Percentiles rank a stretch among this genome's conserved stretches.
phyloP scores from a whole-genome alignment of 2,329 filamentous ascomycete genomes.

The Elsinoe fawcettii region DNA sequence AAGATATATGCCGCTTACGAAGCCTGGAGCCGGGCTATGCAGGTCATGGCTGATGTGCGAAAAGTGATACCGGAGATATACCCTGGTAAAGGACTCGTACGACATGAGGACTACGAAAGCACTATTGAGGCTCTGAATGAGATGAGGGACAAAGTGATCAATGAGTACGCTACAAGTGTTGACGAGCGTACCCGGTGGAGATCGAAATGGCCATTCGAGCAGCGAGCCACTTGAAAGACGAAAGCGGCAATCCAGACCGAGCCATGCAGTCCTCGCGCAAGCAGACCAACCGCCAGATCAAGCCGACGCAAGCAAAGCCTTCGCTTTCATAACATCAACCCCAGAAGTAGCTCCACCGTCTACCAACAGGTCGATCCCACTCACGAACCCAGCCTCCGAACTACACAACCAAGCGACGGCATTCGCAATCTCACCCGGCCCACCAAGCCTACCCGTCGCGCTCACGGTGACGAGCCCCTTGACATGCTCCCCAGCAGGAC shows the following conservation, averaged over 20 bases:
- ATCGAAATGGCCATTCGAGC: neutral
- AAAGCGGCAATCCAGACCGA: too few relatives aligned
- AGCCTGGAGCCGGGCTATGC: neutral
- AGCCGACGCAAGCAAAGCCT: neutral
- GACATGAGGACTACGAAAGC: neutral
- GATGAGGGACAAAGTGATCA: neutral
- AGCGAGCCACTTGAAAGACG: neutral
- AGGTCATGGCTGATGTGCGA: slow-evolving; percentile 6
- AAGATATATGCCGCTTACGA: neutral
- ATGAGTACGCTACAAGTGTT: neutral
- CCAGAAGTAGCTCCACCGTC: neutral
- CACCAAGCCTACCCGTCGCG: neutral
- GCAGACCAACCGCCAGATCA: too few relatives aligned
- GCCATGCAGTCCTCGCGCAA: too few relatives aligned
- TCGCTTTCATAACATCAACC: neutral
- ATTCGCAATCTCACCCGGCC: neutral
- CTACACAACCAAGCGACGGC: slow-evolving; percentile 1
- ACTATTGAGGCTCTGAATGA: neutral
- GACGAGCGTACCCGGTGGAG: neutral
- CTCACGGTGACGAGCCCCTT: neutral
- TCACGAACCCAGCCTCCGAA: slow-evolving; percentile 2
- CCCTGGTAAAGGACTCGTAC: slow-evolving; percentile 13
- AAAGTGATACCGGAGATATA: slow-evolving; percentile 1
- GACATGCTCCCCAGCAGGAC: neutral
- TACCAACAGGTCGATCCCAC: neutral